These are phyloP conservation scores for Gossypium aridum DNA, from an alignment of 441 rosid genomes.

Conservation along the genomic window DNA sequence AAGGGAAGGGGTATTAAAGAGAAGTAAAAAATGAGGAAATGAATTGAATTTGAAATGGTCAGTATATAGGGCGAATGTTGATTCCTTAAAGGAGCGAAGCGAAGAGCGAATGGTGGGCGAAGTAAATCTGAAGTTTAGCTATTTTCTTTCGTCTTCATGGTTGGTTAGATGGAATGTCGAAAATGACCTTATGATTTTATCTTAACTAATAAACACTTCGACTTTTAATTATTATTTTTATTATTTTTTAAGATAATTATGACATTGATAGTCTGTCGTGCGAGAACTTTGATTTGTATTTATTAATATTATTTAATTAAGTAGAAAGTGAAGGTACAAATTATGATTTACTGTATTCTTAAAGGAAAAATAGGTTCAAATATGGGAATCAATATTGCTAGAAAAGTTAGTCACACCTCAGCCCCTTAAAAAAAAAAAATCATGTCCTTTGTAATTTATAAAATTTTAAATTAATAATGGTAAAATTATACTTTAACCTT, in stretches of 20 bases:
- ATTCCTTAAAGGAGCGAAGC: not conserved
- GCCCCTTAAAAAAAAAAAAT: no score
- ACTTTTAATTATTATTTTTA: not conserved
- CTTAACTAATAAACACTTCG: not conserved
- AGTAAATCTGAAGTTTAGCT: not conserved
- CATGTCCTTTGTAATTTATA: no score
- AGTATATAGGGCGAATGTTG: not conserved
- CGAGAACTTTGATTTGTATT: not conserved
- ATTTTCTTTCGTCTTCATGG: not conserved
- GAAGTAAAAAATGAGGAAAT: not conserved
- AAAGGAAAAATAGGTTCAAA: no score
- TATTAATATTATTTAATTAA: no score
- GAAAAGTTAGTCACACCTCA: no score
- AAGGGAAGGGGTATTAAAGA: not conserved
- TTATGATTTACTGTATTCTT: no score
- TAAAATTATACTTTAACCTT: fast-evolving
- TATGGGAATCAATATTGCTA: no score
- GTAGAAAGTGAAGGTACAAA: no score
- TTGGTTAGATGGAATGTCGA: not conserved
- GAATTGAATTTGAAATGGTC: not conserved
- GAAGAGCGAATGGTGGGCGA: not conserved
- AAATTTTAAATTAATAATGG: no score
- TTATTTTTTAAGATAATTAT: not conserved
- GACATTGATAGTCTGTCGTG: not conserved
- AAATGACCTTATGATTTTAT: not conserved